phyloP scores from a whole-genome alignment of 345 rosid species.

The Acer saccharum region DNA sequence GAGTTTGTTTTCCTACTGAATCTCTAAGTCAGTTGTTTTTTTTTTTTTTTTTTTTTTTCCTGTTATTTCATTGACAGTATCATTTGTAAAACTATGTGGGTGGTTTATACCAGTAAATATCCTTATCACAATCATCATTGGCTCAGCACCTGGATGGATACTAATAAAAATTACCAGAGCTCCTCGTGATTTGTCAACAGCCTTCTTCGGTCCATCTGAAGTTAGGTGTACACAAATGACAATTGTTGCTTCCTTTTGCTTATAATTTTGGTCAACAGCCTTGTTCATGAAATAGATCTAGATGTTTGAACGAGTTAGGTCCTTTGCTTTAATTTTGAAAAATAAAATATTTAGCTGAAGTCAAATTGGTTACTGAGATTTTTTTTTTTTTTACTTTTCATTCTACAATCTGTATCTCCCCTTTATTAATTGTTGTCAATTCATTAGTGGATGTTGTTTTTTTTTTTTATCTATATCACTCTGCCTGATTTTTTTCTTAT shows the following conservation, averaged over 20 bases:
- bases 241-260: background rate
- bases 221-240: background rate
- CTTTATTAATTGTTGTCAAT: too few species aligned
- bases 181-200: background rate
- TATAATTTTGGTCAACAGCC: too few species aligned
- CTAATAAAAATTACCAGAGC: constrained; percentile 12
- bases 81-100: constrained; percentile 12
- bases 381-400: too few species aligned
- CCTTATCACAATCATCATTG: constrained; percentile 5
- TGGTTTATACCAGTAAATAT: constrained; percentile 21
- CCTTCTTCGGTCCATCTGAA: background rate
- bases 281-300: background rate
- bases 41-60: background rate
- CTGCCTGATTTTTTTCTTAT: background rate
- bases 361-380: background rate
- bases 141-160: constrained; percentile 16
- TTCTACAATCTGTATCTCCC: background rate
- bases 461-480: background rate
- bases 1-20: constrained; percentile 14
- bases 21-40: background rate
- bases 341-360: background rate
- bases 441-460: too few species aligned
- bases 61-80: background rate
- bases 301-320: background rate
- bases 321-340: background rate